These are phyloP conservation scores for Pestalotiopsis sp. DNA, from an alignment of 2,329 filamentous ascomycete species.

Conservation along the genomic window DNA sequence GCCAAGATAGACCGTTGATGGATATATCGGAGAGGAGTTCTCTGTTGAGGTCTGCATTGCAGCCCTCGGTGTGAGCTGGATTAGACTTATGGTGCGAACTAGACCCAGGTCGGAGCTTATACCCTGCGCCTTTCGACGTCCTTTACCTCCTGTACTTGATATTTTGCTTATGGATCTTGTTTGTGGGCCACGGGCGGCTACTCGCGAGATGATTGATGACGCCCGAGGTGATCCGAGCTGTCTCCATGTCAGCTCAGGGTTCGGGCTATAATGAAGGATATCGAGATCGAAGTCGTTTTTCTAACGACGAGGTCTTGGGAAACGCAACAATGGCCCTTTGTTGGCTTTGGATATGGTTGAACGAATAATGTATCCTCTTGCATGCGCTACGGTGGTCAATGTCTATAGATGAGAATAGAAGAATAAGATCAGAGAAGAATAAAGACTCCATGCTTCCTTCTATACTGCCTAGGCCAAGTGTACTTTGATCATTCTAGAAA, in stretches of 20 bases:
- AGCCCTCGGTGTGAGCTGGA: background rate
- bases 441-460: background rate
- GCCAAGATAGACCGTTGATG: conserved; percentile 4
- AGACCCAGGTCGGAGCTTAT: conserved; percentile 2
- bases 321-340: background rate
- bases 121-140: conserved; percentile 4
- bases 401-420: background rate
- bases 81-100: conserved; percentile 6
- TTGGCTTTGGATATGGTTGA: background rate
- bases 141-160: background rate
- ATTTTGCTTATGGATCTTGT: background rate
- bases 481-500: too few relatives aligned
- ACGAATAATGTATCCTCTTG: background rate
- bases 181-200: background rate
- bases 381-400: background rate
- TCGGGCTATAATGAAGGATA: background rate
- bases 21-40: background rate
- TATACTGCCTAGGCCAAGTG: background rate
- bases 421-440: background rate
- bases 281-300: background rate
- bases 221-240: background rate
- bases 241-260: background rate
- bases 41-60: conserved; percentile 4
- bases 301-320: background rate
- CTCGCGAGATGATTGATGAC: background rate